Evolutionary conservation across 352 stramenopile genomes (phyloP).

Genomic region (Pythium phragmiticola): DNA sequence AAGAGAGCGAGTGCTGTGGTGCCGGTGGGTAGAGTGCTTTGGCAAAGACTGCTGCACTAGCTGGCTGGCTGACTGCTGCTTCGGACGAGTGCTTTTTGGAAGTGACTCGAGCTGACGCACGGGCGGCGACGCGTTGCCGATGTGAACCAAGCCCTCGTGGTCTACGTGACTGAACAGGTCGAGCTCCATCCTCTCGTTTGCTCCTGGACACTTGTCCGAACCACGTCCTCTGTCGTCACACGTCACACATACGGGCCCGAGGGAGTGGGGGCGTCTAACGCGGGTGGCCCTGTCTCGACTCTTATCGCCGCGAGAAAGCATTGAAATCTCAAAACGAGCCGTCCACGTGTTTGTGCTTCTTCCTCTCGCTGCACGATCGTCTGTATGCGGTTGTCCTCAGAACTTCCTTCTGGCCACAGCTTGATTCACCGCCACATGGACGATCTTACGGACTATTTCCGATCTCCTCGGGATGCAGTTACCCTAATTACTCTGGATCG

Average conservation of each 20-base stretch:
- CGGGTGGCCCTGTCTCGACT: not conserved
- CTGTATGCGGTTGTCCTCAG: not conserved
- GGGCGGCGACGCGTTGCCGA: not conserved
- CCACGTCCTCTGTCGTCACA: conserved; percentile 9
- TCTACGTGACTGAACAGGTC: conserved; percentile 7
- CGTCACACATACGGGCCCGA: conserved; percentile 3
- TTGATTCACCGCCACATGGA: not conserved
- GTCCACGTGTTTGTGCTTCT: not conserved
- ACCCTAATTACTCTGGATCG: too few relatives aligned
- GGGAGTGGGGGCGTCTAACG: not conserved
- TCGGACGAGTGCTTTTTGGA: conserved; percentile 22
- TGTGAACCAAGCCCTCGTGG: not conserved
- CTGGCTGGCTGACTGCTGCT: conserved; percentile 17
- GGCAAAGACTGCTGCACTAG: conserved; percentile 4
- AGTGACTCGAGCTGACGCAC: conserved; percentile 12
- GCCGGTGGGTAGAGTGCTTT: not conserved
- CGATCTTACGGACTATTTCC: not conserved
- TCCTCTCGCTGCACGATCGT: conserved; percentile 12
- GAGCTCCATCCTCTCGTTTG: conserved; percentile 11
- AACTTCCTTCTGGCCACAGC: not conserved
- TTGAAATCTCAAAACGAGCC: conserved; percentile 1
- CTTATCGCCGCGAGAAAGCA: not conserved
- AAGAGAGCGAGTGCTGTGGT: conserved; percentile 1
- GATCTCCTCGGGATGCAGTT: not conserved
- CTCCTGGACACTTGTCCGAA: not conserved